A percentile compares a stretch with the other conserved stretches of the same genome.
These are phyloP conservation scores for Adansonia grandidieri DNA, from an alignment of 441 rosid genomes.

Conservation along the genomic window DNA sequence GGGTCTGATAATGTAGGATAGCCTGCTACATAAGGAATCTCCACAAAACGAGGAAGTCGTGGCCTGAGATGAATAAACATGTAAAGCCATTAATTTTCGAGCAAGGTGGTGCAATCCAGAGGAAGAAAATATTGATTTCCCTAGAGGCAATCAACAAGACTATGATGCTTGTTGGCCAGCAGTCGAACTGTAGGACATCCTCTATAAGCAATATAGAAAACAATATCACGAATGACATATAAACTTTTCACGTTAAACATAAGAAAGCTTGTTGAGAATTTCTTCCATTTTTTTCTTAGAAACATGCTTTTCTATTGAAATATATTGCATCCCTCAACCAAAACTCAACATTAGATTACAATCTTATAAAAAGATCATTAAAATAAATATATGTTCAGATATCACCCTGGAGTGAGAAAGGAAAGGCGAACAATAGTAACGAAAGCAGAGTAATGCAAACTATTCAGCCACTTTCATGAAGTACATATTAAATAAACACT, in stretches of 20 bases:
- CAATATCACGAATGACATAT: too few relatives aligned
- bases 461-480: neutral
- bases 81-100: constrained; percentile 2
- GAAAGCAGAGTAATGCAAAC: neutral
- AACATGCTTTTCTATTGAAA: too few relatives aligned
- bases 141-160: neutral
- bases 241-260: too few relatives aligned
- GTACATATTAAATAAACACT: neutral
- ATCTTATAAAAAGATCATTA: neutral
- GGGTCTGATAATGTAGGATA: constrained; percentile 74
- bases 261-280: too few relatives aligned
- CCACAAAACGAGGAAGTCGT: constrained; percentile 62
- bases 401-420: neutral
- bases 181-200: too few relatives aligned
- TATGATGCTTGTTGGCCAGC: neutral
- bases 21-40: constrained; percentile 61
- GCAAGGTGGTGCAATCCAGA: neutral
- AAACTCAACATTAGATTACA: neutral
- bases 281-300: too few relatives aligned
- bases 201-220: too few relatives aligned
- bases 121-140: neutral
- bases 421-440: neutral
- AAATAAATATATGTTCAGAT: neutral
- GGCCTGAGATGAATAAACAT: constrained; percentile 52
- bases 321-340: too few relatives aligned